Evolutionary conservation across 1,139 yeast genomes (phyloP).

Genomic region (Eremothecium coryli): DNA sequence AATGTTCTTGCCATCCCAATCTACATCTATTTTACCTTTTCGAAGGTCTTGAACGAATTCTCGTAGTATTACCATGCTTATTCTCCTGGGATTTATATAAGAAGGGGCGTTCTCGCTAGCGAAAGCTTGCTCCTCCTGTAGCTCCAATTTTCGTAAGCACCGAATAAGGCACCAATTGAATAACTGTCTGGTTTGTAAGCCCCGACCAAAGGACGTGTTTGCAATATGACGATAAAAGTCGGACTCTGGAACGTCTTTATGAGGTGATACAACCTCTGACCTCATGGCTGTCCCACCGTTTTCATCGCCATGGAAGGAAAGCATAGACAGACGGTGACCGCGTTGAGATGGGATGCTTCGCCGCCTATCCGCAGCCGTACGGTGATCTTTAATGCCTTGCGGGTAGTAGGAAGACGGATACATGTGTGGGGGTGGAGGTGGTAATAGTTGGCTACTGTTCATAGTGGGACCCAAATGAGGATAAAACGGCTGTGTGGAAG

Average conservation of each 20-base stretch:
- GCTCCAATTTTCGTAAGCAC: conserved; percentile 17
- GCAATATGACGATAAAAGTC: conserved; percentile 29
- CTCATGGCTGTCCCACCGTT: conserved; percentile 11
- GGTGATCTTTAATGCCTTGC: conserved; percentile 4
- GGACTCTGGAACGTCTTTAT: conserved; percentile 26
- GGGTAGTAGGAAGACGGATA: conserved; percentile 9
- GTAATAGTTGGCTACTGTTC: conserved; percentile 15
- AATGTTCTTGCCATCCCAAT: conserved; percentile 21
- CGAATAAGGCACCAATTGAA: conserved; percentile 29
- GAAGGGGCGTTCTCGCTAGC: conserved; percentile 5
- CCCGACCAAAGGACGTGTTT: conserved; percentile 22
- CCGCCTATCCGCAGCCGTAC: conserved; percentile 10
- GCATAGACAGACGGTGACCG: conserved; percentile 23
- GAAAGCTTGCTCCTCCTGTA: conserved; percentile 4
- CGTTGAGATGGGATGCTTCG: conserved; percentile 19
- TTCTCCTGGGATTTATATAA: conserved; percentile 18
- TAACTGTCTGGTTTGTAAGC: conserved; percentile 25
- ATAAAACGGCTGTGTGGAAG: conserved; percentile 24
- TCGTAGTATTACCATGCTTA: conserved; percentile 21
- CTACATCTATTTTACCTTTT: conserved; percentile 21
- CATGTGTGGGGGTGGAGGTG: conserved; percentile 15
- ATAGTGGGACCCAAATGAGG: conserved; percentile 10
- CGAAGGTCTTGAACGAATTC: conserved; percentile 27
- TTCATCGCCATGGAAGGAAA: conserved; percentile 17
- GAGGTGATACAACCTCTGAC: conserved; percentile 24